These are phyloP conservation scores for Candida pini DNA, from an alignment of 805 yeast genomes.

Conservation along the genomic window DNA sequence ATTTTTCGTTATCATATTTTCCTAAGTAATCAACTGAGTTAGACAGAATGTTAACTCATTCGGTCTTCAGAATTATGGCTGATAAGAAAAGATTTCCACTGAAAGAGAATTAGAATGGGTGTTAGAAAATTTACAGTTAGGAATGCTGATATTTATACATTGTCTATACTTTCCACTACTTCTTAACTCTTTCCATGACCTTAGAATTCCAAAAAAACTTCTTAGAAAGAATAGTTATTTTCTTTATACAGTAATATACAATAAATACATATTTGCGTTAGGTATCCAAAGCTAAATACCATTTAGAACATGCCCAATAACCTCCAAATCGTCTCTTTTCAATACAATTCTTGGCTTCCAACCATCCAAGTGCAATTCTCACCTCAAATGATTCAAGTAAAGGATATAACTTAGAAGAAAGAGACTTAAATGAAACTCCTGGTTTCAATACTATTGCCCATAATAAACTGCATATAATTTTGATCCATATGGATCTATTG, in stretches of 20 bases:
- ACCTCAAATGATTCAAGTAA: conserved; percentile 35
- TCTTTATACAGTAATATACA: neutral
- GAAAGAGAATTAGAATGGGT: too few species aligned
- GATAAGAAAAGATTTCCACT: too few species aligned
- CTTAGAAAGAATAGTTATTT: too few species aligned
- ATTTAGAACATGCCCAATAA: conserved; percentile 37
- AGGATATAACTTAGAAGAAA: conserved; percentile 19
- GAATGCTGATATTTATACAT: too few species aligned
- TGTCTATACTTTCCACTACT: too few species aligned
- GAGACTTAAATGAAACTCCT: conserved; percentile 35
- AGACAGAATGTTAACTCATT: too few species aligned
- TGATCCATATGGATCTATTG: conserved; percentile 55
- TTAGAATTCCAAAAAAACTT: too few species aligned
- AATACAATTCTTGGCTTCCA: conserved; percentile 36
- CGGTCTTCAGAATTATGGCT: too few species aligned
- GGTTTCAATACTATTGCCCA: conserved; percentile 47
- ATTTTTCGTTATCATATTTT: too few species aligned
- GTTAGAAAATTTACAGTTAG: too few species aligned
- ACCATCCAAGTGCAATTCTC: conserved; percentile 36
- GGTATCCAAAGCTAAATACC: conserved; percentile 32
- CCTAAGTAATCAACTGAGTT: too few species aligned
- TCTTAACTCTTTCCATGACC: too few species aligned
- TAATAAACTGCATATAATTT: conserved; percentile 42
- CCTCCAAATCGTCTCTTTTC: conserved; percentile 31
- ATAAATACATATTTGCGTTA: neutral